Evolutionary conservation across 805 yeast genomes (phyloP).

Genomic region (Ogataea nitratoaversa): DNA sequence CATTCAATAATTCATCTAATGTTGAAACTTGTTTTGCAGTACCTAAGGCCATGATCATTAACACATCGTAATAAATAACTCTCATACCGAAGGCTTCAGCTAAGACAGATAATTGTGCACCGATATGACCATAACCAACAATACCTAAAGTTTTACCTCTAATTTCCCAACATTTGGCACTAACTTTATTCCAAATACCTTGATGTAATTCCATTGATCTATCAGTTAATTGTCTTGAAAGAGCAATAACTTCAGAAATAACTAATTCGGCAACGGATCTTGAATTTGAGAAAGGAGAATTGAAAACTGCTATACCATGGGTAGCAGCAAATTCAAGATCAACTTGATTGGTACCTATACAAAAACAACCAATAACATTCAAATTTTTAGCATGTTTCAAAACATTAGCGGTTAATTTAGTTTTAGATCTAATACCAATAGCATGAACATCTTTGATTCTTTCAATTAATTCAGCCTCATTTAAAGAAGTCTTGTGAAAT

Average conservation of each 20-base stretch:
- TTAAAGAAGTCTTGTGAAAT: slow-evolving; percentile 80
- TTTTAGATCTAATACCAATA: slow-evolving; percentile 96
- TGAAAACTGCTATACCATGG: slow-evolving; percentile 90
- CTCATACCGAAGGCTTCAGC: slow-evolving; percentile 99
- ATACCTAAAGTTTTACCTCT: slow-evolving; percentile 98
- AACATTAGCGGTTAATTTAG: slow-evolving; percentile 76
- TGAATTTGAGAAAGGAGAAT: slow-evolving; percentile 92
- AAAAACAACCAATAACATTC: slow-evolving; percentile 93
- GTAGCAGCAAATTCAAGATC: slow-evolving; percentile 89
- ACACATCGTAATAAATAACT: slow-evolving; percentile 86
- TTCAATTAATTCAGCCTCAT: slow-evolving; percentile 91
- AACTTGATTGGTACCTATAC: slow-evolving; percentile 98
- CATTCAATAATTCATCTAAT: slow-evolving; percentile 72
- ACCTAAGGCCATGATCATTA: slow-evolving; percentile 94
- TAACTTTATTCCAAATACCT: slow-evolving; percentile 97
- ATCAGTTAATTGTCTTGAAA: slow-evolving; percentile 96
- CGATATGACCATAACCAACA: slow-evolving; percentile 97
- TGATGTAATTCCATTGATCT: slow-evolving; percentile 93
- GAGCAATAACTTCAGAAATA: slow-evolving; percentile 86
- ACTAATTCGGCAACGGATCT: slow-evolving; percentile 98
- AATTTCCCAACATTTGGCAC: slow-evolving; percentile 95
- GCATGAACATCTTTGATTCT: slow-evolving; percentile 93
- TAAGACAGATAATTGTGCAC: slow-evolving; percentile 91
- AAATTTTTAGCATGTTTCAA: slow-evolving; percentile 84
- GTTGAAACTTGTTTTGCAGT: slow-evolving; percentile 90